phyloP scores from a whole-genome alignment of 1,284 basidiomycete species.

The Rhodotorula glutinis region DNA sequence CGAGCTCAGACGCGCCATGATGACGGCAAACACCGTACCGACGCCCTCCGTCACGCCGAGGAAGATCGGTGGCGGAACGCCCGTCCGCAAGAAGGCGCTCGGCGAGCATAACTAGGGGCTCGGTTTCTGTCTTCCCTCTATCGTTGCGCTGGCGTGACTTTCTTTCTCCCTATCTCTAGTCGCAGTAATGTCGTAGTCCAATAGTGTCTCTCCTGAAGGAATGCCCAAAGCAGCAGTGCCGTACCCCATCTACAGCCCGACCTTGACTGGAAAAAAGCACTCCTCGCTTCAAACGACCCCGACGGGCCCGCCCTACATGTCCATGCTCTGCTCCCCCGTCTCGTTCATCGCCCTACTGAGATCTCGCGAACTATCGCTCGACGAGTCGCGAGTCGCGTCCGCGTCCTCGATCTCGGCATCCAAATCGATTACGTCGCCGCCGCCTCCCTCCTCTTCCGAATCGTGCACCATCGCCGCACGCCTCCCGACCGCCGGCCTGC shows the following conservation, averaged over 20 bases:
- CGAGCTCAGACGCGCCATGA: conserved; percentile 14
- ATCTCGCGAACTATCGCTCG: background rate
- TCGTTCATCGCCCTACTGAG: background rate
- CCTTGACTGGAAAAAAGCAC: no score
- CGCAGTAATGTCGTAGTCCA: no score
- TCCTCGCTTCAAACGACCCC: no score
- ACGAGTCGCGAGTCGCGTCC: conserved; percentile 7
- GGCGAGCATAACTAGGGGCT: background rate
- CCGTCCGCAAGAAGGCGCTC: background rate
- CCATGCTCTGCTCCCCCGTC: conserved; percentile 1
- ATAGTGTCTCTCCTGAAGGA: no score
- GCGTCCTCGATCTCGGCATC: conserved; percentile 39
- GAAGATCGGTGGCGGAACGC: background rate
- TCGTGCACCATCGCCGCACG: background rate
- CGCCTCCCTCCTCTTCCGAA: background rate
- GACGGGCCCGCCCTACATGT: background rate
- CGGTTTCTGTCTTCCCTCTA: background rate
- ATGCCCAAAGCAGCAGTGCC: no score
- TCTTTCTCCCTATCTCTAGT: no score
- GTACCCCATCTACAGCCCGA: no score
- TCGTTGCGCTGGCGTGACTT: background rate
- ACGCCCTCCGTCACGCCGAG: background rate
- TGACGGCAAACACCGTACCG: conserved; percentile 3
- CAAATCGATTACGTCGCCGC: conserved; percentile 8
- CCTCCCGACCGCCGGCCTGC: background rate